phyloP scores from a whole-genome alignment of 768 basidiomycete genomes.

The Hericium coralloides region DNA sequence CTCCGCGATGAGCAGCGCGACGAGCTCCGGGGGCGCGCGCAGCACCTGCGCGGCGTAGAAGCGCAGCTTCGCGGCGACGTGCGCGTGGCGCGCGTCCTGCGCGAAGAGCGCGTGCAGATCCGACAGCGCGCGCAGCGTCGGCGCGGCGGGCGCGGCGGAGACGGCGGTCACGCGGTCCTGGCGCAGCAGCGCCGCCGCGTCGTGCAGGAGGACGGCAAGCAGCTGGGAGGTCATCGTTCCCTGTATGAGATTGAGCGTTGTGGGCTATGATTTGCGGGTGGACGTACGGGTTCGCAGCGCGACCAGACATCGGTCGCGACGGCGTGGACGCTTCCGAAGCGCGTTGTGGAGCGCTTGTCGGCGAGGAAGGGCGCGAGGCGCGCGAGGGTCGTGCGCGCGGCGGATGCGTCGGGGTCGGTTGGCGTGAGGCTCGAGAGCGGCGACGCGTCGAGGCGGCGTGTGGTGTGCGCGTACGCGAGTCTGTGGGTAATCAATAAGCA shows the following conservation, averaged over 20 bases:
- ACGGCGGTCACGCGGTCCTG: conserved; percentile 29
- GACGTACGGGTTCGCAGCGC: conserved; percentile 44
- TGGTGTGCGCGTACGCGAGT: conserved; percentile 58
- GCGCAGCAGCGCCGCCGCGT: conserved; percentile 43
- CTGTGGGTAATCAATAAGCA: conserved; percentile 25
- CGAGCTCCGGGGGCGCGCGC: neutral
- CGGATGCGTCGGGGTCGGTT: conserved; percentile 34
- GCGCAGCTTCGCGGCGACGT: conserved; percentile 46
- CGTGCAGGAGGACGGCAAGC: conserved; percentile 46
- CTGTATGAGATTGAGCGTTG: conserved; percentile 5
- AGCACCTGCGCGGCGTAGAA: conserved; percentile 60
- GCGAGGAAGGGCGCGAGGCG: conserved; percentile 55
- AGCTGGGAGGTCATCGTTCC: conserved; percentile 27
- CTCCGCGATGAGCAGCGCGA: neutral
- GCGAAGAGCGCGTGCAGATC: conserved; percentile 41
- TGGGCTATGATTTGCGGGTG: neutral
- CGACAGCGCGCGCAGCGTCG: conserved; percentile 41
- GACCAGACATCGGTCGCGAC: conserved; percentile 62
- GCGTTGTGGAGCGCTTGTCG: conserved; percentile 47
- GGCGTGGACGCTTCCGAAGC: conserved; percentile 40
- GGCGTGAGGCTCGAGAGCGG: conserved; percentile 38
- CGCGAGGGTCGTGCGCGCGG: conserved; percentile 39
- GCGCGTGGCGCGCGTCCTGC: conserved; percentile 17
- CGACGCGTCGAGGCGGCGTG: conserved; percentile 52
- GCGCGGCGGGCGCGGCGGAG: conserved; percentile 26